Percentiles rank a stretch among this genome's conserved stretches.
phyloP scores from a whole-genome alignment of 1,284 basidiomycete species.

The Thecaphora thlaspeos region DNA sequence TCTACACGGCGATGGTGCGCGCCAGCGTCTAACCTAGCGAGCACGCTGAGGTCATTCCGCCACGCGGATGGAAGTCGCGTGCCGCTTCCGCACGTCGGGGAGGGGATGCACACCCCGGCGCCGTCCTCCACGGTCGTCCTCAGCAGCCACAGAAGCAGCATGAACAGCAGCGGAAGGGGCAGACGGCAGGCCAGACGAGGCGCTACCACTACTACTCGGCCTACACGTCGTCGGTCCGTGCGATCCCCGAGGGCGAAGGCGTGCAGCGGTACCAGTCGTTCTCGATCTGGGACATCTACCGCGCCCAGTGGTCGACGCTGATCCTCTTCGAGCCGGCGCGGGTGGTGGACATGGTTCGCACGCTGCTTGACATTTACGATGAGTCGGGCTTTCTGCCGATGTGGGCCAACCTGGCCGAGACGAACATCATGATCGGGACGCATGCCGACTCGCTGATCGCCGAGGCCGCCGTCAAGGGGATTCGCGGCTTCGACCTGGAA shows the following conservation, averaged over 20 bases:
- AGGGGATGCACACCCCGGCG: too few species aligned
- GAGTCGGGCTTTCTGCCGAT: slow-evolving; percentile 81
- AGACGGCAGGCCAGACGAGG: slow-evolving; percentile 9
- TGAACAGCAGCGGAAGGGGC: background rate
- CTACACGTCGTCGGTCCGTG: slow-evolving; percentile 68
- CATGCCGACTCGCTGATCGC: slow-evolving; percentile 78
- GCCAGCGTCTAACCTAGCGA: slow-evolving; percentile 72
- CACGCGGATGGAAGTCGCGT: slow-evolving; percentile 38
- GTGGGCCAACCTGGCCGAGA: slow-evolving; percentile 82
- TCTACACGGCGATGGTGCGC: slow-evolving; percentile 59
- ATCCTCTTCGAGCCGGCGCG: slow-evolving; percentile 75
- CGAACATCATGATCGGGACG: slow-evolving; percentile 74
- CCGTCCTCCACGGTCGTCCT: too few species aligned
- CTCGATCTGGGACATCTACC: slow-evolving; percentile 81
- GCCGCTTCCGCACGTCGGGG: too few species aligned
- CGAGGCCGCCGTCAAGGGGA: slow-evolving; percentile 70
- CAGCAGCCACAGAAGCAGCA: too few species aligned
- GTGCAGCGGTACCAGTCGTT: slow-evolving; percentile 72
- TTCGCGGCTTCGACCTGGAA: slow-evolving; percentile 66
- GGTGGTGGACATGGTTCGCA: slow-evolving; percentile 71
- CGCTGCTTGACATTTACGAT: slow-evolving; percentile 75
- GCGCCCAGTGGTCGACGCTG: slow-evolving; percentile 75
- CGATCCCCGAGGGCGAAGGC: slow-evolving; percentile 58
- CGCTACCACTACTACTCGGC: slow-evolving; percentile 69
- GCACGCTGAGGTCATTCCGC: slow-evolving; percentile 63